phyloP scores from a whole-genome alignment of 164 flowering plant genomes.

The Liquidambar formosana region DNA sequence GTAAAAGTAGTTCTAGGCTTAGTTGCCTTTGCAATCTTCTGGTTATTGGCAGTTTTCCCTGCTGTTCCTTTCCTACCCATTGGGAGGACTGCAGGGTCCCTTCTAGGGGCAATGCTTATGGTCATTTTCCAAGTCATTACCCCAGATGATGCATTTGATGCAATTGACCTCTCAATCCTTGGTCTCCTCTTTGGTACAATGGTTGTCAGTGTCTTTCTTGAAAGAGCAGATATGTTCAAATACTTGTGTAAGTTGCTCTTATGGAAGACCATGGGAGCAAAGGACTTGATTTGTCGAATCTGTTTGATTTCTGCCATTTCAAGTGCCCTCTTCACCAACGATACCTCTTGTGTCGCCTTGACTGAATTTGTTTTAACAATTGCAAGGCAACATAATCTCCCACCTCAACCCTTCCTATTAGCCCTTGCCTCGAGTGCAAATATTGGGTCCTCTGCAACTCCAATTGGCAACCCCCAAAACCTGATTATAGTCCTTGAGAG shows the following conservation, averaged over 20 bases:
- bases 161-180: slow-evolving; percentile 87
- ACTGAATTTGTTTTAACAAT: slow-evolving; percentile 83
- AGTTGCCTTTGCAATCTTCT: slow-evolving; percentile 67
- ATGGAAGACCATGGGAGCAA: slow-evolving; percentile 79
- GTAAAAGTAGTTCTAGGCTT: slow-evolving; percentile 69
- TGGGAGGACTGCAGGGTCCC: slow-evolving; percentile 93
- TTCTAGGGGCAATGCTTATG: slow-evolving; percentile 86
- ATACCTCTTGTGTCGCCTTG: slow-evolving; percentile 80
- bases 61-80: slow-evolving; percentile 81
- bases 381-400: slow-evolving; percentile 80
- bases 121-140: slow-evolving; percentile 70
- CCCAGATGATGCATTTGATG: slow-evolving; percentile 77
- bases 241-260: slow-evolving; percentile 70
- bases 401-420: slow-evolving; percentile 84
- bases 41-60: slow-evolving; percentile 88
- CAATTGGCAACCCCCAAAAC: slow-evolving; percentile 95
- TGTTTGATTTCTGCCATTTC: slow-evolving; percentile 76
- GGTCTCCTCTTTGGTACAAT: slow-evolving; percentile 93
- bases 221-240: slow-evolving; percentile 83
- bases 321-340: slow-evolving; percentile 89
- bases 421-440: slow-evolving; percentile 92
- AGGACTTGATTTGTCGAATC: slow-evolving; percentile 68
- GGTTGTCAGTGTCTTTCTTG: slow-evolving; percentile 83
- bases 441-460: slow-evolving; percentile 91
- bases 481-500: slow-evolving; percentile 82